Percentiles rank a stretch among this genome's conserved stretches.
phyloP scores from a whole-genome alignment of 176 grass and related monocot genomes.

The Stipa capillata region DNA sequence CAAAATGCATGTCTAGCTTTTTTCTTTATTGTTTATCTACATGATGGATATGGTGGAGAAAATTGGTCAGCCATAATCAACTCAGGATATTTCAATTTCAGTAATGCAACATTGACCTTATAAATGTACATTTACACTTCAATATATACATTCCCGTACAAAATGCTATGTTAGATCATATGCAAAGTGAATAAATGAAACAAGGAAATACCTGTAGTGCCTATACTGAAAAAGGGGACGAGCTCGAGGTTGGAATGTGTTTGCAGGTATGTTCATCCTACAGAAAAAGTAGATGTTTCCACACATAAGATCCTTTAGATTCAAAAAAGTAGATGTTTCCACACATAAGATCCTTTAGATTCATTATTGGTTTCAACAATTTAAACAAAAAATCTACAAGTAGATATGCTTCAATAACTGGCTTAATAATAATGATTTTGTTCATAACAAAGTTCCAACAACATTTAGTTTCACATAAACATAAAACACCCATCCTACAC shows the following conservation, averaged over 20 bases:
- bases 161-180: neutral
- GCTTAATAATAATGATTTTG: neutral
- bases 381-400: neutral
- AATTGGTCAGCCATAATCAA: neutral
- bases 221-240: conserved; percentile 91
- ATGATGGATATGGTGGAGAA: neutral
- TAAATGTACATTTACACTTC: neutral
- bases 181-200: conserved; percentile 1
- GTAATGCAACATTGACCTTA: conserved; percentile 5
- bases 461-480: neutral
- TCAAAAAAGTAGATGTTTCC: conserved; percentile 2
- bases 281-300: conserved; percentile 13
- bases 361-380: neutral
- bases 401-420: neutral
- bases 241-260: conserved; percentile 85
- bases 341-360: neutral
- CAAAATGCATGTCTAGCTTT: neutral
- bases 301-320: neutral
- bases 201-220: conserved; percentile 75
- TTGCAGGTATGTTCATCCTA: conserved; percentile 80
- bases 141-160: neutral
- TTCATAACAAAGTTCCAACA: neutral
- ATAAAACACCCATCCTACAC: neutral
- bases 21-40: neutral
- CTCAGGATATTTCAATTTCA: neutral